Conservation (phyloP, 495 filamentous ascomycete species). For the Aspergillus homomorphus region DNA sequence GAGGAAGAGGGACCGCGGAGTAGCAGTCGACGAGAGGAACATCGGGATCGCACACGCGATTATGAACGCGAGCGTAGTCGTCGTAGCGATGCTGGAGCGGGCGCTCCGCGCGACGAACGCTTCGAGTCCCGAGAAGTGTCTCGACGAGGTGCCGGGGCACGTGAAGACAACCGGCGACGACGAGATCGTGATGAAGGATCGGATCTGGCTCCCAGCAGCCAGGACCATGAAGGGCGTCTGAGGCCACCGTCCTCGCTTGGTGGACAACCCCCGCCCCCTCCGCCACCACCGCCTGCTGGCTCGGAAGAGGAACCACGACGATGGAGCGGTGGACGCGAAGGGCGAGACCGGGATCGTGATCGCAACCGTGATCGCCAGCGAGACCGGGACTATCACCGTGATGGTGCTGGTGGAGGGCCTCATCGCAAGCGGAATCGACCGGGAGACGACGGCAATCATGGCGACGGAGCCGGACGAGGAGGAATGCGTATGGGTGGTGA, state of each 20-base stretch:
- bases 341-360: slow-evolving; percentile 40
- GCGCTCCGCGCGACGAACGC: slow-evolving; percentile 33
- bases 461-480: slow-evolving; percentile 32
- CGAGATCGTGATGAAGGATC: slow-evolving; percentile 40
- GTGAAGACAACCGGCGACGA: slow-evolving; percentile 38
- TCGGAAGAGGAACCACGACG: slow-evolving; percentile 39
- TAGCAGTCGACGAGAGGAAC: slow-evolving; percentile 36
- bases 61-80: slow-evolving; percentile 42
- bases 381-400: slow-evolving; percentile 37
- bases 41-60: slow-evolving; percentile 34
- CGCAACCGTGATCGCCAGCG: slow-evolving; percentile 39
- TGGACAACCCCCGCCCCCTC: slow-evolving; percentile 32
- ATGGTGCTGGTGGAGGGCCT: slow-evolving; percentile 27
- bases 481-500: slow-evolving; percentile 40
- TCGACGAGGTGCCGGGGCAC: slow-evolving; percentile 34
- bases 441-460: slow-evolving; percentile 32
- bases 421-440: slow-evolving; percentile 44
- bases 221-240: slow-evolving; percentile 40
- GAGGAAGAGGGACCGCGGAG: slow-evolving; percentile 29
- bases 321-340: slow-evolving; percentile 36
- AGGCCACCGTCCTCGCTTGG: slow-evolving; percentile 40
- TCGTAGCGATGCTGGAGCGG: slow-evolving; percentile 32
- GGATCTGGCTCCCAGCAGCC: slow-evolving; percentile 15
- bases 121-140: slow-evolving; percentile 36
- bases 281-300: slow-evolving; percentile 30